These are phyloP conservation scores for Colletotrichum sublineola DNA, from an alignment of 2,329 filamentous ascomycete genomes.

Conservation along the genomic window DNA sequence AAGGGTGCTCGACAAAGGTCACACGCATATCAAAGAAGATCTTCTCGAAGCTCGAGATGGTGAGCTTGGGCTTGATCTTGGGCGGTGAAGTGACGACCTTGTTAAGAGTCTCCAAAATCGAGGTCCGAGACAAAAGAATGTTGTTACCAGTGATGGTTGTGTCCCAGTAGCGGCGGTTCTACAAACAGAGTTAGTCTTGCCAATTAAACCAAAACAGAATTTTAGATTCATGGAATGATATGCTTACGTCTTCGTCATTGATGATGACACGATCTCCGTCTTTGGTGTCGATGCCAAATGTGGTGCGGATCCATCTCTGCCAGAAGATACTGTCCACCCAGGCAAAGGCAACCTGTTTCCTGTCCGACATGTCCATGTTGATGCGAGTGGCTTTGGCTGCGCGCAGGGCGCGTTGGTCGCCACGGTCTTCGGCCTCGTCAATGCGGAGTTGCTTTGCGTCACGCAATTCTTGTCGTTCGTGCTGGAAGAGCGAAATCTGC, in stretches of 20 bases:
- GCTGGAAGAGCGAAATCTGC: constrained; percentile 89
- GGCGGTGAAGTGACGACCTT: constrained; percentile 78
- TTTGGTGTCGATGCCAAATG: constrained; percentile 89
- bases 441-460: constrained; percentile 96
- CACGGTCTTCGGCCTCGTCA: constrained; percentile 94
- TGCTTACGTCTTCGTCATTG: constrained; percentile 96
- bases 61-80: constrained; percentile 81
- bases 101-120: constrained; percentile 87
- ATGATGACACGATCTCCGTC: constrained; percentile 94
- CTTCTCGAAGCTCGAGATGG: constrained; percentile 79
- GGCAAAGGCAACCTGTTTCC: constrained; percentile 92
- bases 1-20: constrained; percentile 71
- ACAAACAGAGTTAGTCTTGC: constrained; percentile 24
- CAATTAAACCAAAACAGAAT: background rate
- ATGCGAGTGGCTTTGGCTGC: constrained; percentile 92
- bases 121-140: constrained; percentile 90
- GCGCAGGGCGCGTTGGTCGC: constrained; percentile 87
- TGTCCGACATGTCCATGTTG: constrained; percentile 87
- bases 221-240: background rate
- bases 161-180: constrained; percentile 98
- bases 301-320: constrained; percentile 97
- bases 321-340: constrained; percentile 98
- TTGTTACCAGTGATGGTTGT: constrained; percentile 88
- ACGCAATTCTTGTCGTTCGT: constrained; percentile 91
- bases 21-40: constrained; percentile 76